These are phyloP conservation scores for Acacia concinna DNA, from an alignment of 331 rosid genomes.

Conservation along the genomic window DNA sequence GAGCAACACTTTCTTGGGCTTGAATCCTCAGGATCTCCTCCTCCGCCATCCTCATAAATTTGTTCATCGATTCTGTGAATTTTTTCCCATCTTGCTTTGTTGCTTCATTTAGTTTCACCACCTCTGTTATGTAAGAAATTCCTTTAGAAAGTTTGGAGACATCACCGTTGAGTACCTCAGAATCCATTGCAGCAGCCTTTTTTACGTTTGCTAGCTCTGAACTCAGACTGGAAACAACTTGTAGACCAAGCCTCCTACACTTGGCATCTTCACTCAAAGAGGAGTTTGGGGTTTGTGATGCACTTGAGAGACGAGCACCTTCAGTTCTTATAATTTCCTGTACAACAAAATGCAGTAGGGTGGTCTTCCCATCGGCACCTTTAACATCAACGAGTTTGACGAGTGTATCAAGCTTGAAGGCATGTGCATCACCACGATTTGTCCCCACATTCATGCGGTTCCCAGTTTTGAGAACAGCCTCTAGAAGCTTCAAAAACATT, in stretches of 20 bases:
- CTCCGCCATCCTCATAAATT: constrained; percentile 72
- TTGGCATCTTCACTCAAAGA: constrained; percentile 59
- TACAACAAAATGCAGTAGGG: constrained; percentile 91
- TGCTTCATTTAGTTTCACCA: constrained; percentile 44
- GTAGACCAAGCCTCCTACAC: constrained; percentile 83
- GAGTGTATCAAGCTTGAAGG: constrained; percentile 98
- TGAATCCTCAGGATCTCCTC: constrained; percentile 71
- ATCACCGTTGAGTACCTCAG: constrained; percentile 65
- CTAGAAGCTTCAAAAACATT: constrained; percentile 92
- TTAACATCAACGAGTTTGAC: constrained; percentile 91
- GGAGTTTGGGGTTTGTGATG: constrained; percentile 51
- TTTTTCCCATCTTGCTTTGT: constrained; percentile 31
- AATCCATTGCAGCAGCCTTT: constrained; percentile 94
- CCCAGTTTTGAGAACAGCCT: constrained; percentile 95
- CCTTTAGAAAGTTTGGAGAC: constrained; percentile 73
- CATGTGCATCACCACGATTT: constrained; percentile 93
- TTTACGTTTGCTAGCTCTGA: constrained; percentile 83
- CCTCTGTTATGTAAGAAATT: constrained; percentile 54
- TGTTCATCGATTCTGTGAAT: constrained; percentile 66
- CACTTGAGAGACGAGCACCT: constrained; percentile 63
- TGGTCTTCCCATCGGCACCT: constrained; percentile 92
- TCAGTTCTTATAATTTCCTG: constrained; percentile 89
- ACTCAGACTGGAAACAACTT: constrained; percentile 78
- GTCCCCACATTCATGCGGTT: constrained; percentile 98
- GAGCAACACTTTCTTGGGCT: constrained; percentile 82